Percentiles rank a stretch among this genome's conserved stretches.
phyloP scores from a whole-genome alignment of 345 rosid species.

The Laguncularia racemosa region DNA sequence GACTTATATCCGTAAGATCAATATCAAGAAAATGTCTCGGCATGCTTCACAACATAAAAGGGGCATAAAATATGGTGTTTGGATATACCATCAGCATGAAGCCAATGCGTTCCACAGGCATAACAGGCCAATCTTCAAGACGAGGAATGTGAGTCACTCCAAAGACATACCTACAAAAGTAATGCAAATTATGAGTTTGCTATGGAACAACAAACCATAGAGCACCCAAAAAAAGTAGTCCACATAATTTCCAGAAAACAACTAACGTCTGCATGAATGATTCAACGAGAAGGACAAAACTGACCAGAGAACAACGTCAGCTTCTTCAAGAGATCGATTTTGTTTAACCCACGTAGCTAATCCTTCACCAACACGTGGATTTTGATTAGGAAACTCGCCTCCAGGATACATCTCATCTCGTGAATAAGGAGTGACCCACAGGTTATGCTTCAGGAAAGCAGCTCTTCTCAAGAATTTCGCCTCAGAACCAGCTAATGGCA shows the following conservation, averaged over 20 bases:
- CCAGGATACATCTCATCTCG: slow-evolving; percentile 60
- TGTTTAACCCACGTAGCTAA: slow-evolving; percentile 68
- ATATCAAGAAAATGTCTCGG: too few relatives aligned
- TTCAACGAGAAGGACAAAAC: slow-evolving; percentile 10
- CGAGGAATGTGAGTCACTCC: slow-evolving; percentile 67
- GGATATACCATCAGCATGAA: slow-evolving; percentile 50
- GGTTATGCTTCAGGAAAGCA: slow-evolving; percentile 64
- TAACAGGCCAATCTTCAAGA: slow-evolving; percentile 75
- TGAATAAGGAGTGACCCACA: slow-evolving; percentile 64
- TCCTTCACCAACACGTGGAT: slow-evolving; percentile 70
- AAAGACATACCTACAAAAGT: slow-evolving; percentile 52
- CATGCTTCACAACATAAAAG: too few relatives aligned
- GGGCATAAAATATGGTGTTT: background rate
- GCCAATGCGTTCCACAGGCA: slow-evolving; percentile 66
- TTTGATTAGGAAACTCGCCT: slow-evolving; percentile 76
- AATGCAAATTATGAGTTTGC: background rate
- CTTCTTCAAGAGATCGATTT: slow-evolving; percentile 61
- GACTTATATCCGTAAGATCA: too few relatives aligned
- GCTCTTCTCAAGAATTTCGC: slow-evolving; percentile 65
- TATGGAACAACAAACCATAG: background rate
- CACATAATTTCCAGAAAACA: too few relatives aligned
- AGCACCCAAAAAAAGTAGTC: too few relatives aligned
- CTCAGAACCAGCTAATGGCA: slow-evolving; percentile 64
- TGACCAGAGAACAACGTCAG: slow-evolving; percentile 61
- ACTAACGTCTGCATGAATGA: background rate